Conservation (phyloP, 306 rosid species). For the Pterocarpus macrocarpus region DNA sequence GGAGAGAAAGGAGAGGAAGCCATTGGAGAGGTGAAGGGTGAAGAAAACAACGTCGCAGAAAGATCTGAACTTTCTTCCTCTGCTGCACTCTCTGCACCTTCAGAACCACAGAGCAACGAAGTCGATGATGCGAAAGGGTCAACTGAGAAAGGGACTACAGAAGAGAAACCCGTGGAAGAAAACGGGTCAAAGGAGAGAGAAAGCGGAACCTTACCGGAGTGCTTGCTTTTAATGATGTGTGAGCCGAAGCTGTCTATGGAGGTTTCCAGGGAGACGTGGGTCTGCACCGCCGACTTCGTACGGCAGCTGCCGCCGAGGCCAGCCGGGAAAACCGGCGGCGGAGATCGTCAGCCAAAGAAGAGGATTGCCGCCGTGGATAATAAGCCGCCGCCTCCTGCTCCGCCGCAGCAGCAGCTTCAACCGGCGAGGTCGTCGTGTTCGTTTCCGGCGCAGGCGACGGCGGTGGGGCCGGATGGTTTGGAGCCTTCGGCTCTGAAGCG, state of each 20-base stretch:
- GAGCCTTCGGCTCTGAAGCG: constrained; percentile 90
- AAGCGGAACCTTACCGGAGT: constrained; percentile 65
- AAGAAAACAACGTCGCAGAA: constrained; percentile 30
- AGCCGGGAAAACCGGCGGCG: constrained; percentile 35
- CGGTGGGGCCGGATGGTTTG: constrained; percentile 58
- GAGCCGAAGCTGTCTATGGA: constrained; percentile 98
- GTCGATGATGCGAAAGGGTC: constrained; percentile 12
- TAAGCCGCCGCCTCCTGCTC: constrained; percentile 25
- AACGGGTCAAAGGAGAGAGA: constrained; percentile 39
- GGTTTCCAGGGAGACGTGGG: constrained; percentile 96
- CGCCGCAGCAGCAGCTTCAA: constrained; percentile 51
- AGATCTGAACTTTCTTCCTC: constrained; percentile 39
- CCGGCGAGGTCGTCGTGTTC: constrained; percentile 86
- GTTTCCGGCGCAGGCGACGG: constrained; percentile 60
- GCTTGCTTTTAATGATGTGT: constrained; percentile 93
- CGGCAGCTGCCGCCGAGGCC: constrained; percentile 77
- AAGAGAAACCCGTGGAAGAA: background rate
- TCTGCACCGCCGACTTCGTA: constrained; percentile 84
- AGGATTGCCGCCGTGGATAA: background rate
- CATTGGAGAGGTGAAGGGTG: constrained; percentile 19
- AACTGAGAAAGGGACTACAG: background rate
- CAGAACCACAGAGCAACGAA: constrained; percentile 15
- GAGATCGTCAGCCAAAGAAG: background rate
- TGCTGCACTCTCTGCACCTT: constrained; percentile 19
- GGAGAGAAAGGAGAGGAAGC: constrained; percentile 20